phyloP scores from a whole-genome alignment of 805 yeast genomes.

The Saccharomycopsis fodiens region DNA sequence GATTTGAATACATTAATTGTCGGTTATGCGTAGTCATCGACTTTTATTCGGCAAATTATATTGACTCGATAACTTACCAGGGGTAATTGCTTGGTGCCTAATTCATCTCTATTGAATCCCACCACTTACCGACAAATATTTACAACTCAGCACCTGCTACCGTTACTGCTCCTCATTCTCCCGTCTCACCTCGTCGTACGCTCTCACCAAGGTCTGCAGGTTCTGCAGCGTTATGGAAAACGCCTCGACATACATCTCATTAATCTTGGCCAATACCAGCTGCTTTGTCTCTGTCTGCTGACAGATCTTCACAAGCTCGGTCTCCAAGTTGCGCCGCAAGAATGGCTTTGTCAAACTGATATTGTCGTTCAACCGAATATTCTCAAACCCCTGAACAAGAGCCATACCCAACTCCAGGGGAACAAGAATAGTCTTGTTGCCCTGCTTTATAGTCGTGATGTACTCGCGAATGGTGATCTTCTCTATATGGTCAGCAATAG shows the following conservation, averaged over 20 bases:
- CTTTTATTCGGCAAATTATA: too few species aligned
- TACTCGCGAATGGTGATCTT: conserved; percentile 67
- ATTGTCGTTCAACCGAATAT: conserved; percentile 58
- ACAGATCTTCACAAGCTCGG: conserved; percentile 56
- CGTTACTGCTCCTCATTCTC: conserved; percentile 14
- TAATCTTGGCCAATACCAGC: conserved; percentile 47
- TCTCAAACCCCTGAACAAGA: conserved; percentile 80
- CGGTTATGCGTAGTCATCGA: too few species aligned
- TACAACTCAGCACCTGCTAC: too few species aligned
- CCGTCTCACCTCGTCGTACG: conserved; percentile 24
- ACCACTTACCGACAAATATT: too few species aligned
- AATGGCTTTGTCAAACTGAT: conserved; percentile 82
- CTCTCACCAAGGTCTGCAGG: conserved; percentile 30
- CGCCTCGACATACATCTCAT: conserved; percentile 54
- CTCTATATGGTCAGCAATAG: conserved; percentile 95
- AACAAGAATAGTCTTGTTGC: conserved; percentile 39
- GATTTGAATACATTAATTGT: too few species aligned
- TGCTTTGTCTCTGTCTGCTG: conserved; percentile 48
- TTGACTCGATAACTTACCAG: too few species aligned
- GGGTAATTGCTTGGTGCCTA: too few species aligned
- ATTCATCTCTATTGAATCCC: too few species aligned
- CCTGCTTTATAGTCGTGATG: conserved; percentile 38
- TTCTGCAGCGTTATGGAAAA: conserved; percentile 41
- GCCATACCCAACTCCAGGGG: conserved; percentile 86
- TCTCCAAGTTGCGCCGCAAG: conserved; percentile 69